Conservation (phyloP, 345 rosid species). For the Acer campestre region DNA sequence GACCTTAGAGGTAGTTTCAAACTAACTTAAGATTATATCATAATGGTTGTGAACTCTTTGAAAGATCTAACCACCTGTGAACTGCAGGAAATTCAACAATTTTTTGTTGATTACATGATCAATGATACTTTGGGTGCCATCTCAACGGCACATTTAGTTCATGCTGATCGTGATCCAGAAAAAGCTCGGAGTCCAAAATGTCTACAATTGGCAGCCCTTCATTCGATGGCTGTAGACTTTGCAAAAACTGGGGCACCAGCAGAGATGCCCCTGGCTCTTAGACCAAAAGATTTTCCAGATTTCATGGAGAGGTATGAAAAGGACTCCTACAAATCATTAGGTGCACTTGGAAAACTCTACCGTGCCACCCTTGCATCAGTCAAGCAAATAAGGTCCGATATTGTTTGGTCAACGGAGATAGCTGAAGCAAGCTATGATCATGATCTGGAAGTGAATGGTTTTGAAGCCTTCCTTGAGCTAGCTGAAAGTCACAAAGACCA, state of each 20-base stretch:
- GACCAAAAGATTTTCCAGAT: constrained; percentile 88
- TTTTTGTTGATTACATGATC: constrained; percentile 88
- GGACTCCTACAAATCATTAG: constrained; percentile 56
- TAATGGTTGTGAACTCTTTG: constrained; percentile 2
- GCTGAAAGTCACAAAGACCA: constrained; percentile 56
- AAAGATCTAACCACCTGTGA: constrained; percentile 20
- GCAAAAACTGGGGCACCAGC: constrained; percentile 96
- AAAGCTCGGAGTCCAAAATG: constrained; percentile 76
- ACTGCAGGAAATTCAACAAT: constrained; percentile 80
- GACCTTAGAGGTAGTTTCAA: constrained; percentile 63
- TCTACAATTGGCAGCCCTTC: constrained; percentile 77
- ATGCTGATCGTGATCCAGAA: constrained; percentile 78
- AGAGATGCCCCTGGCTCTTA: constrained; percentile 78
- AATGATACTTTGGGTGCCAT: constrained; percentile 87
- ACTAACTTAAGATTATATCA: neutral
- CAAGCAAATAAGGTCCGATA: constrained; percentile 29
- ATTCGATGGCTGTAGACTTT: constrained; percentile 94
- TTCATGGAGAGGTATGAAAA: constrained; percentile 80
- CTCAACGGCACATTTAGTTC: constrained; percentile 90
- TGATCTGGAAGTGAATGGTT: constrained; percentile 74
- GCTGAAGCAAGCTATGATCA: constrained; percentile 52
- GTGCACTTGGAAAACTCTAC: constrained; percentile 81
- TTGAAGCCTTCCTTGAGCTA: constrained; percentile 42
- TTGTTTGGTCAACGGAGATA: constrained; percentile 39
- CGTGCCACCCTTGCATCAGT: constrained; percentile 48